Evolutionary conservation across 1,284 basidiomycete genomes (phyloP).

Genomic region (Leccinum idahoense): DNA sequence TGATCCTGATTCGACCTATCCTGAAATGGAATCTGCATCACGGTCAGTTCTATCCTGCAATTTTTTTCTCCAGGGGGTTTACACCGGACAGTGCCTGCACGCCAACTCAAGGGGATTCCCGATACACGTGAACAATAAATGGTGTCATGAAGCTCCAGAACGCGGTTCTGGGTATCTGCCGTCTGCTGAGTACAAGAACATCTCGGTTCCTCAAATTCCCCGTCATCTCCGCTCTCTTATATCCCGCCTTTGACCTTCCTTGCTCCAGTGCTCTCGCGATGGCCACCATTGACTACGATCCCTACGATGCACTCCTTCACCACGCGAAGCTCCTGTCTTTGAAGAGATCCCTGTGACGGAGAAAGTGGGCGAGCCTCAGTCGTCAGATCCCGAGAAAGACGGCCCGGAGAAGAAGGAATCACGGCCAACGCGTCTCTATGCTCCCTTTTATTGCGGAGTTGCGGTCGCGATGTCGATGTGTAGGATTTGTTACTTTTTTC

Average conservation of each 20-base stretch:
- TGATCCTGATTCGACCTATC: not conserved
- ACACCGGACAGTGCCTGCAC: not conserved
- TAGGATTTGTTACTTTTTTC: conserved; percentile 38
- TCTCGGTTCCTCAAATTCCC: not conserved
- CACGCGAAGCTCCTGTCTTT: conserved; percentile 34
- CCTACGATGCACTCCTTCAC: conserved; percentile 35
- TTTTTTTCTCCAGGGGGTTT: not conserved
- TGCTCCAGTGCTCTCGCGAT: conserved; percentile 4
- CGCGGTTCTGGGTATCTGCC: not conserved
- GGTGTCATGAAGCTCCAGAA: not conserved
- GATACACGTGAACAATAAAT: not conserved
- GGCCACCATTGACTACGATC: conserved; percentile 32
- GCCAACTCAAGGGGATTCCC: conserved; percentile 1
- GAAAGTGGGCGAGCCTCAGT: conserved; percentile 24
- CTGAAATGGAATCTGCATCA: conserved; percentile 6
- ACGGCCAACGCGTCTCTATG: conserved; percentile 68
- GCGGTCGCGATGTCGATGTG: conserved; percentile 54
- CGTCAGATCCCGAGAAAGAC: conserved; percentile 44
- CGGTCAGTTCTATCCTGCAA: not conserved
- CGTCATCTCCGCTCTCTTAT: conserved; percentile 13
- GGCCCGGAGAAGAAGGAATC: conserved; percentile 30
- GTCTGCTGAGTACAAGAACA: not conserved
- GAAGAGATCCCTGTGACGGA: conserved; percentile 19
- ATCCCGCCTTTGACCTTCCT: conserved; percentile 2
- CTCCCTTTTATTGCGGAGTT: conserved; percentile 73